A percentile compares a stretch with the other conserved stretches of the same genome.
These are phyloP conservation scores for Solanum tarapatanum DNA, from an alignment of 257 asterid genomes.

Conservation along the genomic window DNA sequence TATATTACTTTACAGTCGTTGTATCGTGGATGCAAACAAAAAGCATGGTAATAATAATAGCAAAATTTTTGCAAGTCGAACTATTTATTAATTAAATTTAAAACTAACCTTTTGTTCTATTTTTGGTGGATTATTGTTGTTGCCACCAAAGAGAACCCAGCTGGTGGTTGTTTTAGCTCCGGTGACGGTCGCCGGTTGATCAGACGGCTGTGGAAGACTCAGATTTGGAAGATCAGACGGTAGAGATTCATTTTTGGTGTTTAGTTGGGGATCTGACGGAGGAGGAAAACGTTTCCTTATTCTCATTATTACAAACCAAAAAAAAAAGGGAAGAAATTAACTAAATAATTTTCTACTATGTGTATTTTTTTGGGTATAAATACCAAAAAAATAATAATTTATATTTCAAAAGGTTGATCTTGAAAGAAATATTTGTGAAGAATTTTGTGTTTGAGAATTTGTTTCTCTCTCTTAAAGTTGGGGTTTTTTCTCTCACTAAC, in stretches of 20 bases:
- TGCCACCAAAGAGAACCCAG: conserved; percentile 18
- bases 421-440: neutral
- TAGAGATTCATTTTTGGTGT: neutral
- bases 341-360: neutral
- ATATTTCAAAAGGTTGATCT: neutral
- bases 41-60: neutral
- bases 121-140: neutral
- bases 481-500: conserved; percentile 53
- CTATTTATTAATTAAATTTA: neutral
- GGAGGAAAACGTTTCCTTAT: conserved; percentile 51
- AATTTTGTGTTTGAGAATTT: neutral
- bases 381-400: too few species aligned
- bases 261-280: conserved; percentile 48
- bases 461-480: neutral
- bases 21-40: neutral
- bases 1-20: neutral
- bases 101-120: conserved; percentile 17
- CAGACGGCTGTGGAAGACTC: conserved; percentile 3
- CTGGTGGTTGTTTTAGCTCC: conserved; percentile 3
- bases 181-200: conserved; percentile 5
- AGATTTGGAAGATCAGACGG: conserved; percentile 22
- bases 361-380: neutral
- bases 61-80: neutral
- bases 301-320: conserved; percentile 30
- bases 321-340: neutral